Base-by-base conservation (phyloP, 1,139 yeast genomes). In the Wickerhamomyces sp. region DNA sequence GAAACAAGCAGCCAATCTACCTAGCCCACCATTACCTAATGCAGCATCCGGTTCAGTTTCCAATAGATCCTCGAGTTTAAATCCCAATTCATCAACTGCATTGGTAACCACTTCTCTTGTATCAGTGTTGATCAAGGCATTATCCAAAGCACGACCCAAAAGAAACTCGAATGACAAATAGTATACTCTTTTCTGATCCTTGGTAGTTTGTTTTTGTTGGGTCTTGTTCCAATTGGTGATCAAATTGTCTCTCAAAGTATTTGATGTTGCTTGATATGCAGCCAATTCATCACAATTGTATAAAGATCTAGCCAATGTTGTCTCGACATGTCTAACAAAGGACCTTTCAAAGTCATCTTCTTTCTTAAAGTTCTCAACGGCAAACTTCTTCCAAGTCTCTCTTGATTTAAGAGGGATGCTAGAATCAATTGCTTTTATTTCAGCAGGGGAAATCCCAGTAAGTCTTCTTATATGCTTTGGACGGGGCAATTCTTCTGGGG, bases 121-220 rank as follows among this genome's bases (percentile, higher is more conserved):
- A 7, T 76, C 73, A 59, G 87, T 75, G 66, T 91, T 91, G 66
- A 89, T 85, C 69, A 91, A 71, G 36, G 97, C 96, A 64, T 90
- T 91, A 67, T 91, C 97, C 76, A 91, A 75, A 42, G 97, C 96
- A 59, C 96, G 78, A 40, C 98, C 97, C 96, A 91, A 89, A 55
- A 91, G 72, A 64, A 89, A 91, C 68, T 91, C 97, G 56, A 91
- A 73, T 3, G 95, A 86, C 52, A 90, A 68, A 64, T 90, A 91
- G 68, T 91, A 91, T 39, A 90, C 84, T 54, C 97, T 73, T 68
- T 91, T 91, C 45, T 88, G 89, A 63, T 87, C 95, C 57, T 80
- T 81, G 45, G 85, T 67, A 18, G 97, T 88, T 65, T 88, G 94
- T 57, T 79, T 76, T 66, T 90, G 96, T 68, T 90, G 97, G 43